Conservation (phyloP, 495 filamentous ascomycete genomes). For the Apiosordaria backusii region DNA sequence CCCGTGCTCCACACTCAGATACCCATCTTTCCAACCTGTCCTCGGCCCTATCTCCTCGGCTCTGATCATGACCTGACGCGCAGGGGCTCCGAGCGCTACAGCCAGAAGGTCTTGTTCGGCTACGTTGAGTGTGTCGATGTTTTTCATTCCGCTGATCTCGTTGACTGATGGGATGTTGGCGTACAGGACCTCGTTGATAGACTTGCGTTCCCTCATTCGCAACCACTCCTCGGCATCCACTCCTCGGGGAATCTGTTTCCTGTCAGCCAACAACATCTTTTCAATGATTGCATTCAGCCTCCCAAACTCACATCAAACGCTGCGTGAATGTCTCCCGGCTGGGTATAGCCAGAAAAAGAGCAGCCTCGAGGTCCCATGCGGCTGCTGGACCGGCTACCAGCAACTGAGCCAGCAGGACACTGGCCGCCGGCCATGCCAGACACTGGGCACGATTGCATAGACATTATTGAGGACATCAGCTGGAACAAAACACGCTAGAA, state of each 20-base stretch:
- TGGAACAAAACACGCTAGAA: neutral
- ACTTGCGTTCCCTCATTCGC: slow-evolving; percentile 37
- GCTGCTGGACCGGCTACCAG: slow-evolving; percentile 27
- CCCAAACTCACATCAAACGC: slow-evolving; percentile 36
- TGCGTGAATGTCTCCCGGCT: slow-evolving; percentile 36
- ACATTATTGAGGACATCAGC: neutral
- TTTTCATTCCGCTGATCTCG: slow-evolving; percentile 32
- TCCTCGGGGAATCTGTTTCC: slow-evolving; percentile 31
- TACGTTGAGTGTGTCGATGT: slow-evolving; percentile 45
- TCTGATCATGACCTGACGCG: slow-evolving; percentile 48
- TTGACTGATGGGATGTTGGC: slow-evolving; percentile 30
- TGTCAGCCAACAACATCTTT: slow-evolving; percentile 9
- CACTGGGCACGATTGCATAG: slow-evolving; percentile 22
- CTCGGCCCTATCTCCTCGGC: slow-evolving; percentile 49
- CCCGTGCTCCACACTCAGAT: slow-evolving; percentile 48
- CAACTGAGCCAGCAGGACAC: slow-evolving; percentile 27
- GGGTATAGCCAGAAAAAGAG: slow-evolving; percentile 33
- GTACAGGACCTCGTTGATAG: slow-evolving; percentile 41
- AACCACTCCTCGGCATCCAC: slow-evolving; percentile 37
- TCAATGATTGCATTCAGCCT: neutral
- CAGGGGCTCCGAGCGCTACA: slow-evolving; percentile 49
- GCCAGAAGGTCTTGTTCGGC: slow-evolving; percentile 47
- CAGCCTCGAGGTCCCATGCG: slow-evolving; percentile 36
- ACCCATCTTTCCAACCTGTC: slow-evolving; percentile 53
- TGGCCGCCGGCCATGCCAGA: slow-evolving; percentile 26